Base-by-base conservation (phyloP, 495 filamentous ascomycete genomes). In the Cenococcum geophilum region DNA sequence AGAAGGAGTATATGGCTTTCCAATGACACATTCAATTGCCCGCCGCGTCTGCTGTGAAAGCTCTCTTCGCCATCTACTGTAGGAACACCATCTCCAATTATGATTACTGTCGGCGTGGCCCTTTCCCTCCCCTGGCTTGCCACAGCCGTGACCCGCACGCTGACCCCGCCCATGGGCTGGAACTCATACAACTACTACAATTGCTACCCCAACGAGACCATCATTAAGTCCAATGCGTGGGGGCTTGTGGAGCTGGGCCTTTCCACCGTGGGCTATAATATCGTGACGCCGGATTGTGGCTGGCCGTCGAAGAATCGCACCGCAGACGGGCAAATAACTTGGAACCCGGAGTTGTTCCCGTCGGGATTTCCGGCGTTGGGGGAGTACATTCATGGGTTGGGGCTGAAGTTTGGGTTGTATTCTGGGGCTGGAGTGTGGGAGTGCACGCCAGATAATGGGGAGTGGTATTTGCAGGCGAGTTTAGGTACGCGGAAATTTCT, bases 251-350 rank as follows among this genome's bases (percentile, higher is more conserved):
- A 80, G 60, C 70, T 80, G 5, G 80, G 79, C 0, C 75, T 85
- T 3, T 73, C 72, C 0, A 66, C 71, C 14, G 68, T 81, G 0
- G 80, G 82, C 21, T 83, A 85, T 55, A 70, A 73, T 42, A 79
- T 78, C 58, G 79, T 82, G n/a, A 81, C 79, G 0, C 77, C 76
- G 0, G 82, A 85, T 64, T 83, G 80, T 58, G 82, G 81, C 16
- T 83, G 80, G 82, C 77, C 75, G 6, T 67, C 76, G 1, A 66
- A 70, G 5, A 68, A 78, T 35, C 69, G 80, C 36, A 68, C 75
- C 18, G 58, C 73, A 0, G 70, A 81, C 52, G 78, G 78, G 0
- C 75, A 72, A 0, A 65, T 83, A 34, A 80, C 79, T 8, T 83
- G 80, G 80, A 80, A 85, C 60, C 64, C 72, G n/a, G 75, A 71